Evolutionary conservation across 2,329 filamentous ascomycete species (phyloP).

Genomic region (Chaetothyriales sp.): DNA sequence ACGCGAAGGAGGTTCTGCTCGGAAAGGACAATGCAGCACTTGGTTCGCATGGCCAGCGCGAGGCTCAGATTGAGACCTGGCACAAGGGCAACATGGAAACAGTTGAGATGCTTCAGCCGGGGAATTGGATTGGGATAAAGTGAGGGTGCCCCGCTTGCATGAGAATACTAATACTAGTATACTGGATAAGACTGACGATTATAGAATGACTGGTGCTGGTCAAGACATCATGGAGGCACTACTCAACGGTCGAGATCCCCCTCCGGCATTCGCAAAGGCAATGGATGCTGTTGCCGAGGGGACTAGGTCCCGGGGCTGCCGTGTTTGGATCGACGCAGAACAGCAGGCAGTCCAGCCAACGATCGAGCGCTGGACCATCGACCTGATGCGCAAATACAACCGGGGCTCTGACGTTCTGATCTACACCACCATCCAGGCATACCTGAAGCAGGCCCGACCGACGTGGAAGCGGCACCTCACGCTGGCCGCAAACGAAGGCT

Average conservation of each 20-base stretch:
- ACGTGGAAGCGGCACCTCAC: slow-evolving; percentile 33
- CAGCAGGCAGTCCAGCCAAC: slow-evolving; percentile 37
- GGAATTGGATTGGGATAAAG: slow-evolving; percentile 39
- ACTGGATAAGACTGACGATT: slow-evolving; percentile 2
- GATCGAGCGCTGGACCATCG: slow-evolving; percentile 39
- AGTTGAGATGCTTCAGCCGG: slow-evolving; percentile 36
- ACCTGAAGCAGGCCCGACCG: slow-evolving; percentile 33
- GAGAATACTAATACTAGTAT: neutral
- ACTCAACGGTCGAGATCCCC: slow-evolving; percentile 25
- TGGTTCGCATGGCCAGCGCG: slow-evolving; percentile 22
- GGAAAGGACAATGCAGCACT: slow-evolving; percentile 19
- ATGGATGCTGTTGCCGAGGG: slow-evolving; percentile 31
- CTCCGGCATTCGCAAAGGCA: slow-evolving; percentile 27
- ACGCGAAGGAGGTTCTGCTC: slow-evolving; percentile 36
- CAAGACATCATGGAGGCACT: slow-evolving; percentile 28
- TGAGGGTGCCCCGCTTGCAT: slow-evolving; percentile 18
- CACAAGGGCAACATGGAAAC: slow-evolving; percentile 38
- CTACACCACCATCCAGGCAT: slow-evolving; percentile 39
- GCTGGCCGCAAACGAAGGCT: slow-evolving; percentile 32
- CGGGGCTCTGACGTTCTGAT: slow-evolving; percentile 25
- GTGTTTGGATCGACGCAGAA: slow-evolving; percentile 40
- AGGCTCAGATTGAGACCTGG: slow-evolving; percentile 31
- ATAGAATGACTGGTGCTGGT: slow-evolving; percentile 36
- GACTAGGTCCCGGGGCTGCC: slow-evolving; percentile 28
- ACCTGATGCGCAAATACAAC: slow-evolving; percentile 40